Conservation (phyloP, 1,284 basidiomycete genomes). For the Taiwanofungus camphoratus region DNA sequence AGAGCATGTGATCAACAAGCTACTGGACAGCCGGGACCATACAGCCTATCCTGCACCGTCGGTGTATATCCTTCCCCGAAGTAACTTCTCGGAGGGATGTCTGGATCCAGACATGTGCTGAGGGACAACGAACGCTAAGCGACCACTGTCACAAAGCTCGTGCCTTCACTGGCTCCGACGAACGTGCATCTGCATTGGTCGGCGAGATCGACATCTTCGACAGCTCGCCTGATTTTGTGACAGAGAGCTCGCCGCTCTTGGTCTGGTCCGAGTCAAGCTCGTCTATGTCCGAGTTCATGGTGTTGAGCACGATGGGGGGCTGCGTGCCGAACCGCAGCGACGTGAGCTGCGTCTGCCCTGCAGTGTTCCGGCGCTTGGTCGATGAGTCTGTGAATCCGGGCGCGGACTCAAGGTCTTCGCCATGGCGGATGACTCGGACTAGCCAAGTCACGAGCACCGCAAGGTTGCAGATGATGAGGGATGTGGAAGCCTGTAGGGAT, state of each 20-base stretch:
- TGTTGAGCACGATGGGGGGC: conserved; percentile 3
- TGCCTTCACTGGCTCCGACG: too few species aligned
- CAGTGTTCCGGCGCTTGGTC: conserved; percentile 2
- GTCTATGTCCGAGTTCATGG: background rate
- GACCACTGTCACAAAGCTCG: too few species aligned
- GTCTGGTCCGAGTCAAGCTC: background rate
- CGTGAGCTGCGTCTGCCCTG: conserved; percentile 9
- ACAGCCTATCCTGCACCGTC: too few species aligned
- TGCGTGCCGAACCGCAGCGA: conserved; percentile 14
- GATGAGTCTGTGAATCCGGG: conserved; percentile 1
- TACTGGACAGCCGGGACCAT: too few species aligned
- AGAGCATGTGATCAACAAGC: too few species aligned
- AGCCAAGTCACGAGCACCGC: conserved; percentile 22
- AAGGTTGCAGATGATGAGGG: conserved; percentile 22
- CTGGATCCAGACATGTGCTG: too few species aligned
- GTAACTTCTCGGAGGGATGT: too few species aligned
- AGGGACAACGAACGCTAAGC: too few species aligned
- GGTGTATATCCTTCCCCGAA: too few species aligned
- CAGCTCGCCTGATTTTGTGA: conserved; percentile 16
- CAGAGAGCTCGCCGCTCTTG: background rate
- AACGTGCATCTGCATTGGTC: too few species aligned
- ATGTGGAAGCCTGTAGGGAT: conserved; percentile 16
- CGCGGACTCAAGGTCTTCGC: conserved; percentile 12
- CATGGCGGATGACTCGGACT: conserved; percentile 13
- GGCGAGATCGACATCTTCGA: too few species aligned